Evolutionary conservation across 2,329 filamentous ascomycete genomes (phyloP).

Genomic region (Apiospora koreana): DNA sequence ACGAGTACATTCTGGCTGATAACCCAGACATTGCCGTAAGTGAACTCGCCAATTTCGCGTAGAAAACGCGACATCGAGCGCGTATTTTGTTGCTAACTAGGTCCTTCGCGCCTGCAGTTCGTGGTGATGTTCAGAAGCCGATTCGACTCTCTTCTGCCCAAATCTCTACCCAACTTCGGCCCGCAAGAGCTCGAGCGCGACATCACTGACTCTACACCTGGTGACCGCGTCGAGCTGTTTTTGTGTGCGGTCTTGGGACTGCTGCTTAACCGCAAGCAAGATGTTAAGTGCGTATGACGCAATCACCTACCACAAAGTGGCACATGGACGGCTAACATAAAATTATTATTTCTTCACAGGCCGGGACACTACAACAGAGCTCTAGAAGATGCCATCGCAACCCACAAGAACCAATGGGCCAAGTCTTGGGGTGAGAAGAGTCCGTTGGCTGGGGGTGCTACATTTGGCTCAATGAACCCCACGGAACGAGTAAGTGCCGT

Average conservation of each 20-base stretch:
- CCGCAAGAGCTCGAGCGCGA: slow-evolving; percentile 94
- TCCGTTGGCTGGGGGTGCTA: slow-evolving; percentile 77
- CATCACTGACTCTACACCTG: slow-evolving; percentile 74
- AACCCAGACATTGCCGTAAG: slow-evolving; percentile 90
- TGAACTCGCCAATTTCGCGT: slow-evolving; percentile 46
- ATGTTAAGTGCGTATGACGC: slow-evolving; percentile 78
- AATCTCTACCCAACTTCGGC: slow-evolving; percentile 84
- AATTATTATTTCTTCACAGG: slow-evolving; percentile 50
- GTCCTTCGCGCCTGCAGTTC: slow-evolving; percentile 61
- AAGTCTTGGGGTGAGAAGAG: slow-evolving; percentile 79
- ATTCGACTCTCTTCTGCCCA: slow-evolving; percentile 86
- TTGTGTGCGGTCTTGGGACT: slow-evolving; percentile 87
- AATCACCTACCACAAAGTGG: slow-evolving; percentile 16
- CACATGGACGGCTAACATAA: not conserved
- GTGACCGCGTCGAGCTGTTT: slow-evolving; percentile 83
- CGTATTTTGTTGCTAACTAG: slow-evolving; percentile 27
- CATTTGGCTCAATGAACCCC: slow-evolving; percentile 80
- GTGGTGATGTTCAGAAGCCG: slow-evolving; percentile 97
- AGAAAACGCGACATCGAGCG: slow-evolving; percentile 56
- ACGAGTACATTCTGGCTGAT: slow-evolving; percentile 87
- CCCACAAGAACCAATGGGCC: slow-evolving; percentile 88
- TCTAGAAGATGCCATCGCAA: slow-evolving; percentile 86
- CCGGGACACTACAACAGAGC: slow-evolving; percentile 90
- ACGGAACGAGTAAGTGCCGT: slow-evolving; percentile 69
- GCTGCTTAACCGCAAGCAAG: slow-evolving; percentile 95